Conservation (phyloP, 306 rosid genomes). For the Quercus mongolica region DNA sequence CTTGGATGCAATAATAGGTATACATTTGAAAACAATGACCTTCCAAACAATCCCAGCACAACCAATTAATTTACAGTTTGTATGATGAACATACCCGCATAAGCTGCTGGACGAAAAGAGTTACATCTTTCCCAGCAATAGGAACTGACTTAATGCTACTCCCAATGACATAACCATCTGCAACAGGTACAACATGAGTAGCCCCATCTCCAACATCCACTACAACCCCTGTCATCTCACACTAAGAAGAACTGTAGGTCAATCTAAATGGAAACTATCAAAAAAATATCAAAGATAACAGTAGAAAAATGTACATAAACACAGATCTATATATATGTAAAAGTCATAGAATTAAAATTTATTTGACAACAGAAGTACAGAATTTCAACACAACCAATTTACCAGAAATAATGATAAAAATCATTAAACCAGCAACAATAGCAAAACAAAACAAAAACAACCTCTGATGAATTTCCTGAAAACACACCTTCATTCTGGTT, state of each 20-base stretch:
- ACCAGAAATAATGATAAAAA: background rate
- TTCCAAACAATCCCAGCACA: conserved; percentile 1
- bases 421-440: background rate
- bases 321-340: background rate
- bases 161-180: conserved; percentile 98
- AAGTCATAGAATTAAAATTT: background rate
- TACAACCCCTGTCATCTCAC: conserved; percentile 99
- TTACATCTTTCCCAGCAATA: conserved; percentile 87
- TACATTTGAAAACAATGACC: background rate
- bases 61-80: background rate
- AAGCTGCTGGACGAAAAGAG: conserved; percentile 94
- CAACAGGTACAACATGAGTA: conserved; percentile 94
- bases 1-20: conserved; percentile 5
- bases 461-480: background rate
- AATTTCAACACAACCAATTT: background rate
- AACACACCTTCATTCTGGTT: background rate
- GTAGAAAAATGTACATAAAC: background rate
- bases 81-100: conserved; percentile 68
- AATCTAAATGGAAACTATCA: conserved; percentile 27
- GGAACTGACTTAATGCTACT: conserved; percentile 96
- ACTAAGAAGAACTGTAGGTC: conserved; percentile 62
- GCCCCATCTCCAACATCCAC: conserved; percentile 98
- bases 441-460: background rate
- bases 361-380: background rate
- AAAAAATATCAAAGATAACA: background rate